Conservation (phyloP, 371 early-diverging fungal genomes). For the Nematocida homosporus region DNA sequence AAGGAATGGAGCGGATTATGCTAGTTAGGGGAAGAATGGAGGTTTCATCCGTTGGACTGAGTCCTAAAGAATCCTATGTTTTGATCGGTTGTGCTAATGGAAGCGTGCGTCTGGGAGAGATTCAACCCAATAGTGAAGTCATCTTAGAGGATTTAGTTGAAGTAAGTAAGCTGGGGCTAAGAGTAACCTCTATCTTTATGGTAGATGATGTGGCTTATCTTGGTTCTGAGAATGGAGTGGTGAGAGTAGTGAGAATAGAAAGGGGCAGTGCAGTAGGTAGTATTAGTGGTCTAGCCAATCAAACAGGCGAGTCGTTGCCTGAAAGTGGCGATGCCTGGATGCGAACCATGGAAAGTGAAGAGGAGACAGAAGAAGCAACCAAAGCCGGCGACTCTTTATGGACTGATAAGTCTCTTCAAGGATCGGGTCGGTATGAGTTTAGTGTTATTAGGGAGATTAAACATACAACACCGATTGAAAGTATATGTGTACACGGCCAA, state of each 20-base stretch:
- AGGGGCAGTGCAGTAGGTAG: neutral
- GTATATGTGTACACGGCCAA: conserved; percentile 43
- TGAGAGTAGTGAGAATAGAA: conserved; percentile 13
- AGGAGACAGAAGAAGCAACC: conserved; percentile 4
- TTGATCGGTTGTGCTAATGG: conserved; percentile 33
- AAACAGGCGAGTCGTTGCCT: conserved; percentile 15
- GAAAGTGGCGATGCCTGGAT: neutral
- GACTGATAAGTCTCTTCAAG: too few species aligned
- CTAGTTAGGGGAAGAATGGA: neutral
- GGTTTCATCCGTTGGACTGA: conserved; percentile 18
- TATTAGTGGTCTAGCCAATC: conserved; percentile 31
- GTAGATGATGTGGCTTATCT: conserved; percentile 25
- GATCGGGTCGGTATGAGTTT: neutral
- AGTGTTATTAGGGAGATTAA: conserved; percentile 38
- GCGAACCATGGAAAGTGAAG: conserved; percentile 13
- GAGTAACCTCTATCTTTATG: conserved; percentile 27
- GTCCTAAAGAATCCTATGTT: conserved; percentile 7
- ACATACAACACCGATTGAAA: conserved; percentile 56
- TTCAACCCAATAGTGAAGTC: neutral
- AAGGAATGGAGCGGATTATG: conserved; percentile 11
- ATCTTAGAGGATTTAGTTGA: conserved; percentile 9
- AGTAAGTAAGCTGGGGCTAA: conserved; percentile 13
- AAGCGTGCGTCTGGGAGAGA: neutral
- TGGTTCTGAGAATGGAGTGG: conserved; percentile 35
- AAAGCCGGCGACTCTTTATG: too few species aligned